A percentile compares a stretch with the other conserved stretches of the same genome.
Conservation (phyloP, 495 filamentous ascomycete genomes). For the Clavariopsis aquatica region DNA sequence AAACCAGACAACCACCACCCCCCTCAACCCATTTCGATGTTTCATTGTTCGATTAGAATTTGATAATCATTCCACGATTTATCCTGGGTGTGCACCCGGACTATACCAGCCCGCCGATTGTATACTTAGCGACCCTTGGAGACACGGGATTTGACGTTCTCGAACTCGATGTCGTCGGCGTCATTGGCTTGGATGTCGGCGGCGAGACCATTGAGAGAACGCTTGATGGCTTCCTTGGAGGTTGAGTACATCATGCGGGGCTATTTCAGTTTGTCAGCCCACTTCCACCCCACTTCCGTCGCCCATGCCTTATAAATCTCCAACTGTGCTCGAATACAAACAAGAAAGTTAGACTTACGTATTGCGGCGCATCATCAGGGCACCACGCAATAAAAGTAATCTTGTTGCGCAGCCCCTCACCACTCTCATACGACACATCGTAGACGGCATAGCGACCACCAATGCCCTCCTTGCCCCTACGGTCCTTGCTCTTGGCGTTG, state of each 20-base stretch:
- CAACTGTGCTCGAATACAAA: neutral
- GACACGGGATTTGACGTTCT: constrained; percentile 72
- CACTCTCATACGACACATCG: constrained; percentile 81
- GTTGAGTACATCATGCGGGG: constrained; percentile 96
- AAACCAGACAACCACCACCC: neutral
- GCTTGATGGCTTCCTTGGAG: constrained; percentile 90
- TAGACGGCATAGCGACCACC: constrained; percentile 88
- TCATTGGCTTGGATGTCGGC: constrained; percentile 92
- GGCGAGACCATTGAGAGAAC: constrained; percentile 75
- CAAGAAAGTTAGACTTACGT: constrained; percentile 59
- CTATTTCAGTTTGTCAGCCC: constrained; percentile 47
- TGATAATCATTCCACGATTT: neutral
- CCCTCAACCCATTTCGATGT: constrained; percentile 1
- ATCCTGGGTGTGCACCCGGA: neutral
- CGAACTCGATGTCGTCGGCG: constrained; percentile 82
- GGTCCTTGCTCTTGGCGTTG: constrained; percentile 58
- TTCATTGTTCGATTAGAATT: constrained; percentile 13
- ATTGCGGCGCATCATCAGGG: constrained; percentile 76
- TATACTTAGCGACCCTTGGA: constrained; percentile 64
- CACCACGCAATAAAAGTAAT: constrained; percentile 95
- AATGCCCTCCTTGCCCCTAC: constrained; percentile 64
- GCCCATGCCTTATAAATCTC: neutral
- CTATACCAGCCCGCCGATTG: neutral
- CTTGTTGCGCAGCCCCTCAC: constrained; percentile 86
- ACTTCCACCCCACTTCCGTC: neutral